Evolutionary conservation across 768 basidiomycete genomes (phyloP).

Genomic region (Suillus sp.): DNA sequence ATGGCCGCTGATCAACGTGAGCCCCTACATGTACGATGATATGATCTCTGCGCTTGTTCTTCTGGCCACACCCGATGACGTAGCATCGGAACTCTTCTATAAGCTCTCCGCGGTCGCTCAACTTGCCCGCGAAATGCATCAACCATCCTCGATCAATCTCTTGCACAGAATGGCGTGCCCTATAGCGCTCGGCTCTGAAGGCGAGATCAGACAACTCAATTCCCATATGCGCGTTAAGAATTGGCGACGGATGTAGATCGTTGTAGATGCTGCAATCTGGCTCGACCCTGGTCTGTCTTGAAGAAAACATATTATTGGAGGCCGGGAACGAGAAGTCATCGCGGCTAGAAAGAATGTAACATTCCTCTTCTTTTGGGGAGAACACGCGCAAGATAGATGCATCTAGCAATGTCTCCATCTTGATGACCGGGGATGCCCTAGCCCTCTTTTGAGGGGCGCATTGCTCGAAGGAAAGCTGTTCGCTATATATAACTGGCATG

Average conservation of each 20-base stretch:
- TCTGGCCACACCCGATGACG: slow-evolving; percentile 62
- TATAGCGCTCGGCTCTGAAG: slow-evolving; percentile 56
- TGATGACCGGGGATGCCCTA: not conserved
- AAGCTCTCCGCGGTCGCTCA: slow-evolving; percentile 58
- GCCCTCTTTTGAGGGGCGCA: not conserved
- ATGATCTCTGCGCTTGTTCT: slow-evolving; percentile 73
- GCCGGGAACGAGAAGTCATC: not conserved
- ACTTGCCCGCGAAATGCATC: slow-evolving; percentile 65
- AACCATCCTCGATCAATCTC: slow-evolving; percentile 71
- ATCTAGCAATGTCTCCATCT: not conserved
- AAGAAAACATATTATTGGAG: not conserved
- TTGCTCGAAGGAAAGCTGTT: not conserved
- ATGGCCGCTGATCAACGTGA: slow-evolving; percentile 70
- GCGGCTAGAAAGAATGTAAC: not conserved
- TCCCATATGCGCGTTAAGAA: slow-evolving; percentile 67
- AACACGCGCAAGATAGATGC: not conserved
- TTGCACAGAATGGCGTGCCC: slow-evolving; percentile 51
- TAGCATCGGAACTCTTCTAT: slow-evolving; percentile 69
- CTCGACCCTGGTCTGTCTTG: slow-evolving; percentile 11
- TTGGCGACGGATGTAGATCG: slow-evolving; percentile 40
- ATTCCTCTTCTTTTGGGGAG: not conserved
- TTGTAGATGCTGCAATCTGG: not conserved
- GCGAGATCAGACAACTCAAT: slow-evolving; percentile 56
- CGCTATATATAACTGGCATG: not conserved
- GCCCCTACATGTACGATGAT: slow-evolving; percentile 75